These are phyloP conservation scores for Cyclostephanos tholiformis DNA, from an alignment of 108 stramenopile species.

Conservation along the genomic window DNA sequence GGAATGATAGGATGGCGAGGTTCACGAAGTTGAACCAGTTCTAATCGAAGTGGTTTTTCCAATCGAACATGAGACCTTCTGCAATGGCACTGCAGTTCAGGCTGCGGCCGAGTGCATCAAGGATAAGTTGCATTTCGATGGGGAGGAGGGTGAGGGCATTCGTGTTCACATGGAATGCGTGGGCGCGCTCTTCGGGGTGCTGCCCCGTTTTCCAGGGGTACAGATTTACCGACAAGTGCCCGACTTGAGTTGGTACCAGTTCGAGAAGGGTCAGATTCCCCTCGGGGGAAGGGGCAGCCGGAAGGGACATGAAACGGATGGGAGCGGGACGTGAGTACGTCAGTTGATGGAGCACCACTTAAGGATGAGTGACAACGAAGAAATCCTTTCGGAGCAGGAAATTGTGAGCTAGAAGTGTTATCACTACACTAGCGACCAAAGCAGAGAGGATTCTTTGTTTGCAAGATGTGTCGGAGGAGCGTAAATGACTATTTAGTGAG, in stretches of 20 bases:
- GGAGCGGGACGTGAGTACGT: slow-evolving; percentile 5
- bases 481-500: no score
- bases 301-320: not conserved
- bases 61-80: not conserved
- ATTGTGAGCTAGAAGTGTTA: no score
- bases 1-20: no score
- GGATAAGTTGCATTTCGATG: not conserved
- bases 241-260: not conserved
- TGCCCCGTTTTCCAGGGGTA: not conserved
- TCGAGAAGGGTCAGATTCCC: not conserved
- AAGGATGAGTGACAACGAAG: no score
- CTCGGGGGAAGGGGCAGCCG: not conserved
- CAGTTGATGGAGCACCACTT: slow-evolving; percentile 21
- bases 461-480: no score
- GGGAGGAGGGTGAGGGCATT: not conserved
- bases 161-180: not conserved
- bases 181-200: not conserved
- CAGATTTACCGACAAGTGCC: not conserved
- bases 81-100: not conserved
- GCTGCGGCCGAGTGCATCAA: not conserved
- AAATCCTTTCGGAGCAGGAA: no score
- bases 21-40: not conserved
- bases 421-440: no score
- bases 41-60: not conserved
- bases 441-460: no score